Percentiles rank a stretch among this genome's conserved stretches.
These are phyloP conservation scores for Dioscorea zingiberensis DNA, from an alignment of 106 monocot species.

Conservation along the genomic window DNA sequence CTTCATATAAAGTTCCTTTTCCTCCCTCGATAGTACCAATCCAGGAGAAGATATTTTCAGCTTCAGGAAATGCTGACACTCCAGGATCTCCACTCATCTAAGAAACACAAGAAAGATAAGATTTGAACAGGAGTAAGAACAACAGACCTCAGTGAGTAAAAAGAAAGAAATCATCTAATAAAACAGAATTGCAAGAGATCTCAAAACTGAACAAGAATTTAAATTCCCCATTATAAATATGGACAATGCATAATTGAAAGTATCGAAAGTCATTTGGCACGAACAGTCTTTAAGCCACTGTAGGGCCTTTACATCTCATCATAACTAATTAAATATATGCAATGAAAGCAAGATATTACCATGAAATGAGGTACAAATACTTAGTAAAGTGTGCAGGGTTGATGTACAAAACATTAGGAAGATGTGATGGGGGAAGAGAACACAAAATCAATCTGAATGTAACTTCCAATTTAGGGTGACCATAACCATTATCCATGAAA, in stretches of 20 bases:
- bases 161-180: not conserved
- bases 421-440: too few relatives aligned
- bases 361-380: too few relatives aligned
- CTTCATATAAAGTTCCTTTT: constrained; percentile 70
- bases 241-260: not conserved
- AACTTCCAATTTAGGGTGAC: too few relatives aligned
- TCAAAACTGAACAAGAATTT: not conserved
- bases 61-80: constrained; percentile 74
- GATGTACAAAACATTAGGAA: too few relatives aligned
- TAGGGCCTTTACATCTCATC: too few relatives aligned
- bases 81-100: constrained; percentile 70
- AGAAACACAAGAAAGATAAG: not conserved
- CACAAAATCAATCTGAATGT: too few relatives aligned
- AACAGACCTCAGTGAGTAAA: not conserved
- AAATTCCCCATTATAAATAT: not conserved
- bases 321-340: too few relatives aligned
- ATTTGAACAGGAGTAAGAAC: not conserved
- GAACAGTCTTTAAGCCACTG: too few relatives aligned
- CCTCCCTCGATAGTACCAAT: constrained; percentile 69
- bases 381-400: too few relatives aligned
- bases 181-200: not conserved
- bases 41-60: constrained; percentile 79
- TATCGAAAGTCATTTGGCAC: not conserved
- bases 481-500: too few relatives aligned
- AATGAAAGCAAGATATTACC: too few relatives aligned